phyloP scores from a whole-genome alignment of 306 rosid genomes.

The Ziziphus jujuba region DNA sequence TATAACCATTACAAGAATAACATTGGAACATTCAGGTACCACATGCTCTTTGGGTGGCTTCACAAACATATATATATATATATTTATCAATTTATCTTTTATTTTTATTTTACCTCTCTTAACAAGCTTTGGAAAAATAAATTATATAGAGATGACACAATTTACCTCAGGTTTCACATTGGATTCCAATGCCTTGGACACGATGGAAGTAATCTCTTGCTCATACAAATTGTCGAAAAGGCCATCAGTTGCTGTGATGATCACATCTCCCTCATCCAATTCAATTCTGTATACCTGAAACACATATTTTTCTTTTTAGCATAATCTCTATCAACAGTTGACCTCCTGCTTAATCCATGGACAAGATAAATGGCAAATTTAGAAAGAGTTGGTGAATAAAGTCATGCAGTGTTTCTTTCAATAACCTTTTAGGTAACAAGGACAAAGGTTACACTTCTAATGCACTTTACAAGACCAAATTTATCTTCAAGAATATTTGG shows the following conservation, averaged over 20 bases:
- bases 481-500: not conserved
- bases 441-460: not conserved
- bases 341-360: not conserved
- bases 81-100: not conserved
- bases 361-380: not conserved
- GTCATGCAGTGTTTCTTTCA: not conserved
- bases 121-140: constrained; percentile 7
- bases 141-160: constrained; percentile 6
- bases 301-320: not conserved
- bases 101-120: not conserved
- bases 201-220: constrained; percentile 58
- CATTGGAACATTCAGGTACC: not conserved
- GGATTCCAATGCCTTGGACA: constrained; percentile 46
- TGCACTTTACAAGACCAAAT: not conserved
- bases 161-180: constrained; percentile 60
- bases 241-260: constrained; percentile 73
- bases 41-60: too few species aligned
- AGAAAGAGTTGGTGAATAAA: not conserved
- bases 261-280: constrained; percentile 65
- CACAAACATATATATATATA: too few species aligned
- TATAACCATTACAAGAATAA: not conserved
- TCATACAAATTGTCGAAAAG: constrained; percentile 80
- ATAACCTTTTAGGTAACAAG: not conserved
- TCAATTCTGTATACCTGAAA: constrained; percentile 37
- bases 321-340: not conserved